These are phyloP conservation scores for Cyberlindnera mississippiensis DNA, from an alignment of 805 yeast genomes.

Conservation along the genomic window DNA sequence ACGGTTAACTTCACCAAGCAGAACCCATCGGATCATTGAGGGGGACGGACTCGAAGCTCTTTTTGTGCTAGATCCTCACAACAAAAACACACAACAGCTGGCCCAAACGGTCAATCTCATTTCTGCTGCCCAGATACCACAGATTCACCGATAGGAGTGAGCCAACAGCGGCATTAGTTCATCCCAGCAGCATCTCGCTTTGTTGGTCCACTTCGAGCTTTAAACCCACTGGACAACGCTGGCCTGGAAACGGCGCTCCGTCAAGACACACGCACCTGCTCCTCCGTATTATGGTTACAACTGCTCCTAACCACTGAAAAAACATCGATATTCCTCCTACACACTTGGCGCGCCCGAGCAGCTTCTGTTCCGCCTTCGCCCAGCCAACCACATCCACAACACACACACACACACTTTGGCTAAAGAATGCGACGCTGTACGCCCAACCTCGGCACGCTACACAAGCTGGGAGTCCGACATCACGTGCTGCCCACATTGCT, in stretches of 20 bases:
- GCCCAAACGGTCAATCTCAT: too few species aligned
- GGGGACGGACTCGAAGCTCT: neutral
- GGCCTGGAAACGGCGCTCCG: too few species aligned
- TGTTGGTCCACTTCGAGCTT: too few species aligned
- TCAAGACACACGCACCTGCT: too few species aligned
- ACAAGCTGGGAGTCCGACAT: slow-evolving; percentile 1
- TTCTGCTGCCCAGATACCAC: too few species aligned
- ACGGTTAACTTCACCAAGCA: neutral
- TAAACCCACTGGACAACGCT: too few species aligned
- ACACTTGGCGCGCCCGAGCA: neutral
- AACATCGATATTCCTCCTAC: too few species aligned
- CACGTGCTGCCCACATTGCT: neutral
- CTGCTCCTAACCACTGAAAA: too few species aligned
- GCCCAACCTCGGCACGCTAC: neutral
- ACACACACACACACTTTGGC: neutral
- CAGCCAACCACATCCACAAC: neutral
- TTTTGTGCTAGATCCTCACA: too few species aligned
- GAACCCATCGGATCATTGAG: slow-evolving; percentile 7
- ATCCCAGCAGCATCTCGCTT: too few species aligned
- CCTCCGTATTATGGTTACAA: too few species aligned
- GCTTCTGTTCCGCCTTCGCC: neutral
- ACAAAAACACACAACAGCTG: neutral
- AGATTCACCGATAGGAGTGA: neutral
- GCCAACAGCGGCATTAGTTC: too few species aligned
- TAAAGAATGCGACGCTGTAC: slow-evolving; percentile 8